Conservation (phyloP, 140 eudicot species). For the Bidens hawaiensis region DNA sequence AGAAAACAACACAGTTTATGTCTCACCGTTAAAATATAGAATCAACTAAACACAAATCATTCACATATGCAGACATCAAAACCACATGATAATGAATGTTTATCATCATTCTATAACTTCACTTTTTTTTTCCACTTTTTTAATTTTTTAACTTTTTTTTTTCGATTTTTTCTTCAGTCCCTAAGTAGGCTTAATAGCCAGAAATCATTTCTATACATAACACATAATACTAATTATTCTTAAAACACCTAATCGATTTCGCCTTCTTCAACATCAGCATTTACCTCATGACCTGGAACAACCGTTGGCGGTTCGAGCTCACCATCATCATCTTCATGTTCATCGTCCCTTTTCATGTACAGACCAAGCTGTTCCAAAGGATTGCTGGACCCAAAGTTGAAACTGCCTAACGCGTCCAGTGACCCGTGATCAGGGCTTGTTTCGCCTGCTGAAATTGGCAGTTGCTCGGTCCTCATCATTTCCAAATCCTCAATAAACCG, state of each 20-base stretch:
- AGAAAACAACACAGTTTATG: background rate
- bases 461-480: conserved; percentile 58
- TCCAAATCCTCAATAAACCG: conserved; percentile 75
- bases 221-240: conserved; percentile 15
- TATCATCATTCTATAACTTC: conserved; percentile 20
- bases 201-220: conserved; percentile 26
- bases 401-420: conserved; percentile 64
- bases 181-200: conserved; percentile 11
- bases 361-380: conserved; percentile 85
- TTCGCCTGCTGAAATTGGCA: conserved; percentile 48
- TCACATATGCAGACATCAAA: no score
- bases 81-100: conserved; percentile 17
- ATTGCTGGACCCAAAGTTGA: conserved; percentile 71
- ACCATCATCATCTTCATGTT: conserved; percentile 73
- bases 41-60: no score
- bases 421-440: conserved; percentile 64
- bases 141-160: background rate
- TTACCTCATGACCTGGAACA: conserved; percentile 1
- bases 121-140: background rate
- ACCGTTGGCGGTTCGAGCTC: conserved; percentile 51
- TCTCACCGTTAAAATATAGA: background rate
- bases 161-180: background rate
- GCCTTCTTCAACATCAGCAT: conserved; percentile 75
- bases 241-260: conserved; percentile 64
- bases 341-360: conserved; percentile 80